Percentiles rank a stretch among this genome's conserved stretches.
Evolutionary conservation across 805 yeast genomes (phyloP).

Genomic region (Metschnikowia dekortorum): DNA sequence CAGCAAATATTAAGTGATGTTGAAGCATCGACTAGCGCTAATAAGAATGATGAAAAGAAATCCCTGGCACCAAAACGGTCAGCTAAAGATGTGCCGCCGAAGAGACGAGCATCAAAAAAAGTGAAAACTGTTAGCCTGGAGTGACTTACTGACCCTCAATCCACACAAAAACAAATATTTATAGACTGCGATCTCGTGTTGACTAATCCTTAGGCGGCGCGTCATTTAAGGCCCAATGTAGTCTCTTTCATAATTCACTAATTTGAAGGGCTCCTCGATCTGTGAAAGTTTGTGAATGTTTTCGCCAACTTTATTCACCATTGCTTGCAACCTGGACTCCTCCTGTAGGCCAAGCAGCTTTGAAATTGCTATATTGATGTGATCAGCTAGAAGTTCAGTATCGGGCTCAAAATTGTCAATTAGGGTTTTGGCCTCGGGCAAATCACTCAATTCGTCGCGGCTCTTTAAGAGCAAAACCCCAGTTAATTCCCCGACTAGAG

Average conservation of each 20-base stretch:
- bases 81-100: neutral
- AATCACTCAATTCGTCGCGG: slow-evolving; percentile 6
- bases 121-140: neutral
- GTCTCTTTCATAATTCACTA: slow-evolving; percentile 37
- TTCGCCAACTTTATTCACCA: slow-evolving; percentile 26
- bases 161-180: neutral
- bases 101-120: neutral
- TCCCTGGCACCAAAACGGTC: neutral
- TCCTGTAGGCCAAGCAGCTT: slow-evolving; percentile 24
- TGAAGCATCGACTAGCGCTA: neutral
- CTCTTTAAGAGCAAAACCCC: slow-evolving; percentile 8
- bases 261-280: slow-evolving; percentile 31
- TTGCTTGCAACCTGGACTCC: slow-evolving; percentile 29
- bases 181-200: neutral
- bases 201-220: neutral
- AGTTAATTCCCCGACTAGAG: slow-evolving; percentile 8
- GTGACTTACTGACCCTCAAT: neutral
- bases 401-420: slow-evolving; percentile 22
- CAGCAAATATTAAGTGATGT: neutral
- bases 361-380: slow-evolving; percentile 18
- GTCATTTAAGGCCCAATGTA: slow-evolving; percentile 19
- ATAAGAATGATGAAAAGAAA: neutral
- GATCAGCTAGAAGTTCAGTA: slow-evolving; percentile 19
- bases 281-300: slow-evolving; percentile 28
- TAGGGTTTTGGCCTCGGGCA: slow-evolving; percentile 11